These are phyloP conservation scores for Penicillium herquei DNA, from an alignment of 495 filamentous ascomycete species.

Conservation along the genomic window DNA sequence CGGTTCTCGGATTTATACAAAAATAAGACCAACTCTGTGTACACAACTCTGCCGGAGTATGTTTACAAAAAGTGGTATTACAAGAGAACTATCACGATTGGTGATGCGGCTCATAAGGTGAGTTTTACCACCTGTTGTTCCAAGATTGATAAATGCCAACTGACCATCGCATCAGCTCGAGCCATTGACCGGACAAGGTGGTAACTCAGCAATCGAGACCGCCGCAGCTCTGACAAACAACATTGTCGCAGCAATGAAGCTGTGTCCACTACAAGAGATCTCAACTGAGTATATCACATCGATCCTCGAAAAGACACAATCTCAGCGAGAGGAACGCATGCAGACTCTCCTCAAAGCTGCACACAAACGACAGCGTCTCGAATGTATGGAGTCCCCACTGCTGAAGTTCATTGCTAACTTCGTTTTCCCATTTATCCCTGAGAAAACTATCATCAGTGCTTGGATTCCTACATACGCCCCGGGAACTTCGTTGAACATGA, in stretches of 20 bases:
- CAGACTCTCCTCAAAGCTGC: slow-evolving; percentile 10
- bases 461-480: neutral
- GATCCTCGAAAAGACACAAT: neutral
- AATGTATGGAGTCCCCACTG: slow-evolving; percentile 16
- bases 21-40: slow-evolving; percentile 9
- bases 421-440: slow-evolving; percentile 4
- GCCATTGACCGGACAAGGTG: slow-evolving; percentile 27
- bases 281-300: neutral
- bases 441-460: neutral
- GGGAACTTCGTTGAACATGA: neutral
- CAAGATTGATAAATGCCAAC: too few species aligned
- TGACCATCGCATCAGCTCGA: slow-evolving; percentile 11
- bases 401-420: slow-evolving; percentile 11
- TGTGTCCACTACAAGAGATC: neutral
- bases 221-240: slow-evolving; percentile 35
- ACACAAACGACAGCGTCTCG: slow-evolving; percentile 18
- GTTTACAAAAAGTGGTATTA: slow-evolving; percentile 27
- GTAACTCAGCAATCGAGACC: slow-evolving; percentile 42
- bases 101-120: slow-evolving; percentile 30
- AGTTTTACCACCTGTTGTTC: neutral
- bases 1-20: slow-evolving; percentile 18
- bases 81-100: slow-evolving; percentile 21
- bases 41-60: slow-evolving; percentile 21
- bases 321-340: slow-evolving; percentile 3
- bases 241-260: slow-evolving; percentile 8